Base-by-base conservation (phyloP, 1,139 yeast genomes). In the Arxiozyma telluris region DNA sequence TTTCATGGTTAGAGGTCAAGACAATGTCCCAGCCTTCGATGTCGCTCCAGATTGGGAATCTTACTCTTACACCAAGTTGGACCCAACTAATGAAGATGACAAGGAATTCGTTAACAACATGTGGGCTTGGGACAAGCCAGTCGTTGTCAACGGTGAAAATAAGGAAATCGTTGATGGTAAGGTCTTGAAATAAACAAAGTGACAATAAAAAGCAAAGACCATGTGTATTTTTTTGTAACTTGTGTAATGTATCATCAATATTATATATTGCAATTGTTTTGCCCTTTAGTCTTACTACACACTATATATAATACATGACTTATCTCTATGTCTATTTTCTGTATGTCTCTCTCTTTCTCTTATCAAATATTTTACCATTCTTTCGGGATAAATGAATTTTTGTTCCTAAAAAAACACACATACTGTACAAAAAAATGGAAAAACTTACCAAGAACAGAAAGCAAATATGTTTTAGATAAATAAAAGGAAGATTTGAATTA, bases 11-110 rank as follows among this genome's bases (percentile, higher is more conserved):
- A 88, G 98, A 78, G 99, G 98, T 70, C 90, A 93, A 76, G 96
- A 94, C 61, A 76, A 68, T 71, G 80, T 64, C 57, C 96, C 97
- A 72, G 98, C 96, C 61, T 90, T 93, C 70, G 88, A 93, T 64
- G 98, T 93, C 73, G 99, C 98, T 70, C 98, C 98, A 76, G 98
- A 61, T 62, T 89, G 95, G 95, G 98, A 91, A 78, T 83, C 89
- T 46, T 85, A 83, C 76, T 69, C 69, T 55, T 83, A 77, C 81
- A 70, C 78, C 68, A 78, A 81, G 76, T 76, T 85, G 67, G 91
- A 85, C 69, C 74, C 84, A 55, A 65, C 84, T 67, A 81, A 80
- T 65, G 62, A 59, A 58, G 86, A 78, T 68, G 87, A 80, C 76
- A 82, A 76, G 74, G 83, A 73, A 58, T 81, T 83, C 66, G 72